Base-by-base conservation (phyloP, 306 rosid genomes). In the Sphenostylis stenocarpa region DNA sequence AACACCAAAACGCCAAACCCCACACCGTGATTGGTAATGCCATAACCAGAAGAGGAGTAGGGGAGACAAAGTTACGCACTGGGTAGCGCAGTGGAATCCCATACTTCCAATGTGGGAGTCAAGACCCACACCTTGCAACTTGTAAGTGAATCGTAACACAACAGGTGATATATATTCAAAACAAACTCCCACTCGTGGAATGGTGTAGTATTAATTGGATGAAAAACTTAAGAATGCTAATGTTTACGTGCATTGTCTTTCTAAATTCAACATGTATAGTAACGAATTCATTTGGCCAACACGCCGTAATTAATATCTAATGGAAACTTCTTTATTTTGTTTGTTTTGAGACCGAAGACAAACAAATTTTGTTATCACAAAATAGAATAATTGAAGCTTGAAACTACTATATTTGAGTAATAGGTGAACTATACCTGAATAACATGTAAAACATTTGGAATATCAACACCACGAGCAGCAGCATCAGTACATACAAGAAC, bases 401-500 rank as follows among this genome's bases (percentile, higher is more conserved):
- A 67, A 16, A 31, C 29, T 44, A 68, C 38, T 33, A 13, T 71
- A 36, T 73, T 26, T 39, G 16, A 61, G 57, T 45, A 33, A 73
- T 71, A 64, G 81, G 63, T 71, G 55, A 75, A 52, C 80, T 80
- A 39, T 65, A 92, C 97, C 97, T 92, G 97, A 83, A 95, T 88
- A 82, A 95, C 92, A 78, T 95, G 99, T 17, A 88, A 87, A 77
- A 95, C 89, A 60, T 92, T 89, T 62, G 97, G 87, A 82, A 95
- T 92, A 83, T 95, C 97, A 79, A 92, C 90, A 47, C 99, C 97
- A 70, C 97, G 93, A 23, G 99, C 93, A 62, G 96, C 99, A 67
- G 99, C 97, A 86, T 92, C 99, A 36, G 99, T 95, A 76, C 97
- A 95, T 63, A 92, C 97, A 79, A 95, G 90, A 87, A 92, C 81